phyloP scores from a whole-genome alignment of 192 early-diverging fungal genomes.

The Mortierella claussenii region DNA sequence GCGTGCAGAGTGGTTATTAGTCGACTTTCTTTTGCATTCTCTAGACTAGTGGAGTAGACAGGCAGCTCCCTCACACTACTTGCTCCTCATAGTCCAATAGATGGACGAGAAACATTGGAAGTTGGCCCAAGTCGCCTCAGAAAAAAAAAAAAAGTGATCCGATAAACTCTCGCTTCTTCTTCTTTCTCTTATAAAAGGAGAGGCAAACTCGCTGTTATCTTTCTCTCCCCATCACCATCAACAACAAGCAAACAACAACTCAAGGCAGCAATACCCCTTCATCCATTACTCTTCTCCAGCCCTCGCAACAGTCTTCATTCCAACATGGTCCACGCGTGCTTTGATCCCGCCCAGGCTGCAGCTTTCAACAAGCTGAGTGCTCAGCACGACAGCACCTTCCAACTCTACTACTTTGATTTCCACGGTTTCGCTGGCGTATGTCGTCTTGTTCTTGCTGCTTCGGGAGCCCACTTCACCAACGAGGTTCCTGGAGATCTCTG shows the following conservation, averaged over 20 bases:
- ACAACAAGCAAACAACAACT: not conserved
- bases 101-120: too few relatives aligned
- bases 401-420: constrained; percentile 26
- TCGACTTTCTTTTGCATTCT: too few relatives aligned
- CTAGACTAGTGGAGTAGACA: too few relatives aligned
- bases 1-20: too few relatives aligned
- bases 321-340: constrained; percentile 11
- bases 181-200: too few relatives aligned
- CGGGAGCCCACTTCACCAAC: constrained; percentile 45
- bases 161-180: too few relatives aligned
- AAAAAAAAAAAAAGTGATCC: too few relatives aligned
- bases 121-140: too few relatives aligned
- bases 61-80: too few relatives aligned
- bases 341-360: constrained; percentile 30
- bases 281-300: not conserved
- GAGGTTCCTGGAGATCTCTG: constrained; percentile 22
- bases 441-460: constrained; percentile 51
- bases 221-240: not conserved
- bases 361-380: constrained; percentile 9
- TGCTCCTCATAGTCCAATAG: too few relatives aligned
- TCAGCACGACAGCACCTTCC: constrained; percentile 27
- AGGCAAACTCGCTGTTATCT: too few relatives aligned
- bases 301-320: too few relatives aligned
- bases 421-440: constrained; percentile 3
- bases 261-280: not conserved